Conservation (phyloP, 2,329 filamentous ascomycete genomes). For the Diplodia scrobiculata region DNA sequence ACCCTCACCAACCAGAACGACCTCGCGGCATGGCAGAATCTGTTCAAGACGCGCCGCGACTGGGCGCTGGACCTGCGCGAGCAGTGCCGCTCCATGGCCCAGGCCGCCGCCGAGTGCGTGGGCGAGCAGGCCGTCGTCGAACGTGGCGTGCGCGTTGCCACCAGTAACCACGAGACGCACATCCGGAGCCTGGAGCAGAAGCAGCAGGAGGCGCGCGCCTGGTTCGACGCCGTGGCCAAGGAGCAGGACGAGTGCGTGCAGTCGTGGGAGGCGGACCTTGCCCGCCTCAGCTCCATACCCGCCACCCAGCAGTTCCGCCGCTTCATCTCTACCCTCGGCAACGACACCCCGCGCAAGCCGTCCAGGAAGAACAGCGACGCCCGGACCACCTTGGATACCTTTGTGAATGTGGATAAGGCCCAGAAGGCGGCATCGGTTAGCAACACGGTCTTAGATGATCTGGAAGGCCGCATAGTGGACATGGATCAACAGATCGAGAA, state of each 20-base stretch:
- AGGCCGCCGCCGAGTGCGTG: conserved; percentile 65
- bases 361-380: conserved; percentile 37
- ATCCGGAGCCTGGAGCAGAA: conserved; percentile 72
- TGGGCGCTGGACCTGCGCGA: conserved; percentile 76
- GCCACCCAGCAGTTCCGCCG: conserved; percentile 66
- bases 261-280: conserved; percentile 69
- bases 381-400: conserved; percentile 35
- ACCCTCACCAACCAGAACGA: conserved; percentile 77
- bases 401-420: conserved; percentile 57
- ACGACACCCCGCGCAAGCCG: conserved; percentile 34
- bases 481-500: conserved; percentile 49
- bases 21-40: conserved; percentile 80
- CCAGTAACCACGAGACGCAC: conserved; percentile 79
- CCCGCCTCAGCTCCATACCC: conserved; percentile 64
- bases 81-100: conserved; percentile 67
- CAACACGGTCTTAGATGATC: conserved; percentile 62
- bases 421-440: conserved; percentile 71
- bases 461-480: conserved; percentile 58
- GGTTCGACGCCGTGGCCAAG: conserved; percentile 67
- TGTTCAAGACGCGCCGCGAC: conserved; percentile 76
- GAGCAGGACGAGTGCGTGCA: conserved; percentile 67
- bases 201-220: conserved; percentile 69
- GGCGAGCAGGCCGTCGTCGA: conserved; percentile 74
- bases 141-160: conserved; percentile 78
- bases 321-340: conserved; percentile 40